phyloP scores from a whole-genome alignment of 2,329 filamentous ascomycete genomes.

The Fusarium siculi region DNA sequence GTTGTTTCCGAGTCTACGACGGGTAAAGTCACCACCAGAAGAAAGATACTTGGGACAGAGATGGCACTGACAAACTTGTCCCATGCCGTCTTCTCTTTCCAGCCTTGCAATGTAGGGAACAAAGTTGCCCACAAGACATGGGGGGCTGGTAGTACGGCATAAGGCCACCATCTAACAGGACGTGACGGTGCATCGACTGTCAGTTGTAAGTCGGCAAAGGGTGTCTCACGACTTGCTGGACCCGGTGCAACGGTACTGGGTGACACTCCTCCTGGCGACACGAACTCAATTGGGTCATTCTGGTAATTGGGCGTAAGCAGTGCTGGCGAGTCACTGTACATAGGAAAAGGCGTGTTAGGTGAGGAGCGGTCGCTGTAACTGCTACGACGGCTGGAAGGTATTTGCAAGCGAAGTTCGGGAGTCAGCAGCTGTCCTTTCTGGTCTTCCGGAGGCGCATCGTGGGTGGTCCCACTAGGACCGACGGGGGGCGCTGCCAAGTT shows the following conservation, averaged over 20 bases:
- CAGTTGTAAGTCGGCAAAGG: constrained; percentile 58
- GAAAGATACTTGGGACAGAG: constrained; percentile 88
- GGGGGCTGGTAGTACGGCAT: constrained; percentile 76
- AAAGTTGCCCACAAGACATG: constrained; percentile 77
- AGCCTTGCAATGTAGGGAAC: constrained; percentile 87
- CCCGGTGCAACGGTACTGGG: constrained; percentile 58
- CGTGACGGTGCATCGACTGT: constrained; percentile 51
- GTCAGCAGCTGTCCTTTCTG: constrained; percentile 13
- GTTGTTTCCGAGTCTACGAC: constrained; percentile 81
- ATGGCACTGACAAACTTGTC: constrained; percentile 84
- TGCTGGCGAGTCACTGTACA: constrained; percentile 69
- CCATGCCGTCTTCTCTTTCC: constrained; percentile 84
- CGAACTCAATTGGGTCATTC: constrained; percentile 62
- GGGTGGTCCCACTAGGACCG: constrained; percentile 35
- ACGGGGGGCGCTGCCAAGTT: constrained; percentile 56
- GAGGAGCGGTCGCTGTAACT: constrained; percentile 59
- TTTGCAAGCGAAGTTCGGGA: constrained; percentile 56
- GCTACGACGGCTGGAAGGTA: constrained; percentile 55
- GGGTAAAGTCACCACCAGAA: constrained; percentile 89
- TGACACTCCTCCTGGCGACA: constrained; percentile 55
- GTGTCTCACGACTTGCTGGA: constrained; percentile 55
- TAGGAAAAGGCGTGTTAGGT: constrained; percentile 73
- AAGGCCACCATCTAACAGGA: constrained; percentile 83
- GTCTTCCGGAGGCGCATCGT: constrained; percentile 15
- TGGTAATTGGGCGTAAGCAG: constrained; percentile 55